A percentile compares a stretch with the other conserved stretches of the same genome.
Conservation (phyloP, 164 flowering plant species). For the Amborella trichopoda region DNA sequence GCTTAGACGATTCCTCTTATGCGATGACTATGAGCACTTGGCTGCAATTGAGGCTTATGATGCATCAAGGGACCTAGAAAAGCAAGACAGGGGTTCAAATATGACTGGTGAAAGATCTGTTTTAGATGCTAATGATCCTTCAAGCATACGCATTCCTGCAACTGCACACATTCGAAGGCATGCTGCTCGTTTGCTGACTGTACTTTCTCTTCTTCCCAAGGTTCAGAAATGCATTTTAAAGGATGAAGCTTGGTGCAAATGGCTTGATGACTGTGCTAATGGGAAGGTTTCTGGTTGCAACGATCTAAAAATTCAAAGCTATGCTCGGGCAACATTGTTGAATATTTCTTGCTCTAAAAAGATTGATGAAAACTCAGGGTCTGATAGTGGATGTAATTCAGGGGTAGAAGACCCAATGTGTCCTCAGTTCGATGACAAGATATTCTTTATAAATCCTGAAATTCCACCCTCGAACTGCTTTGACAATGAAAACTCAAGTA, state of each 20-base stretch:
- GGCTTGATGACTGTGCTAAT: conserved; percentile 96
- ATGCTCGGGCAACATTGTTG: conserved; percentile 74
- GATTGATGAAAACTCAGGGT: conserved; percentile 5
- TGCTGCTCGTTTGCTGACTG: conserved; percentile 76
- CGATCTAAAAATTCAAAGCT: conserved; percentile 83
- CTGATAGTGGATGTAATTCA: conserved; percentile 13
- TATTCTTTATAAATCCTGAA: conserved; percentile 78
- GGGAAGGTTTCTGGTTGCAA: conserved; percentile 78
- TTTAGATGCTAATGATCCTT: conserved; percentile 31
- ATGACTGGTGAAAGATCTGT: conserved; percentile 26
- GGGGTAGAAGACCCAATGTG: conserved; percentile 13
- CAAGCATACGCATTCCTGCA: conserved; percentile 76
- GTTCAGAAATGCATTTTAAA: conserved; percentile 46
- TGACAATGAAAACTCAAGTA: conserved; percentile 13
- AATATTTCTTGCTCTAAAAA: conserved; percentile 50
- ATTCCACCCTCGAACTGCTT: conserved; percentile 75
- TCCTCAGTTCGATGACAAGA: conserved; percentile 59
- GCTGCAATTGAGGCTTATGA: conserved; percentile 94
- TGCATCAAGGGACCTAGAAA: conserved; percentile 68
- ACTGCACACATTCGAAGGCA: conserved; percentile 89
- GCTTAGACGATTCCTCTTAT: conserved; percentile 62
- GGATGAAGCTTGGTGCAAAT: conserved; percentile 68
- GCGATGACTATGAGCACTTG: conserved; percentile 90
- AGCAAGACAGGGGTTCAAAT: conserved; percentile 31
- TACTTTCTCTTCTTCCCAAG: conserved; percentile 72